These are phyloP conservation scores for Platanthera zijinensis DNA, from an alignment of 106 monocot genomes.

Conservation along the genomic window DNA sequence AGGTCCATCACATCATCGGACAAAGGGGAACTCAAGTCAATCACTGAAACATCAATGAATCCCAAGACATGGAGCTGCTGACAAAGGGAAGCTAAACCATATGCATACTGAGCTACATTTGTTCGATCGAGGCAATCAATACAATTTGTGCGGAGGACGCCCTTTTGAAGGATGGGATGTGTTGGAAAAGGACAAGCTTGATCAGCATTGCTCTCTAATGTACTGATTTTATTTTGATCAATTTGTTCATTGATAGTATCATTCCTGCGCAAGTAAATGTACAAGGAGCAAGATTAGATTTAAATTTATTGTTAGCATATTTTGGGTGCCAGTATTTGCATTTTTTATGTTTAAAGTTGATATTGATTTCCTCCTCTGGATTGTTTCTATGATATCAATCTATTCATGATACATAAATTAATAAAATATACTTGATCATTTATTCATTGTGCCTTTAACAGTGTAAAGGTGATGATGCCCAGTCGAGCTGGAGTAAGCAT, in stretches of 20 bases:
- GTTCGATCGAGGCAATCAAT: slow-evolving; percentile 98
- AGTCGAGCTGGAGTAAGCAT: no score
- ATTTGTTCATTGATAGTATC: slow-evolving; percentile 2
- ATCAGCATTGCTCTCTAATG: slow-evolving; percentile 7
- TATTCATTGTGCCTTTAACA: no score
- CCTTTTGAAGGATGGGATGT: slow-evolving; percentile 46
- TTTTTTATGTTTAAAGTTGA: no score
- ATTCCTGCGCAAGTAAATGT: slow-evolving; percentile 15
- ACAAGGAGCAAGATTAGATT: neutral
- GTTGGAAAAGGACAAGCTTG: slow-evolving; percentile 8
- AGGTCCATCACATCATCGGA: slow-evolving; percentile 76
- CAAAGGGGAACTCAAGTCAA: slow-evolving; percentile 57
- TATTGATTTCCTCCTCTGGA: no score
- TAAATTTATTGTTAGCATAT: no score
- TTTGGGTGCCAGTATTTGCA: no score
- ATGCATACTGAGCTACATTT: slow-evolving; percentile 94
- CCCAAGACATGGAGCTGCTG: slow-evolving; percentile 66
- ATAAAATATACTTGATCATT: no score
- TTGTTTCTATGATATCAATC: no score
- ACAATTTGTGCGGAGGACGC: slow-evolving; percentile 92
- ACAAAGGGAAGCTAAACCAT: slow-evolving; percentile 79
- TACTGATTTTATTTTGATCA: slow-evolving; percentile 1
- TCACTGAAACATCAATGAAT: slow-evolving; percentile 44
- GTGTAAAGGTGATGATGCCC: no score
- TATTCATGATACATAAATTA: no score